Evolutionary conservation across 495 filamentous ascomycete genomes (phyloP).

Genomic region (Penicillium psychrofluorescens): DNA sequence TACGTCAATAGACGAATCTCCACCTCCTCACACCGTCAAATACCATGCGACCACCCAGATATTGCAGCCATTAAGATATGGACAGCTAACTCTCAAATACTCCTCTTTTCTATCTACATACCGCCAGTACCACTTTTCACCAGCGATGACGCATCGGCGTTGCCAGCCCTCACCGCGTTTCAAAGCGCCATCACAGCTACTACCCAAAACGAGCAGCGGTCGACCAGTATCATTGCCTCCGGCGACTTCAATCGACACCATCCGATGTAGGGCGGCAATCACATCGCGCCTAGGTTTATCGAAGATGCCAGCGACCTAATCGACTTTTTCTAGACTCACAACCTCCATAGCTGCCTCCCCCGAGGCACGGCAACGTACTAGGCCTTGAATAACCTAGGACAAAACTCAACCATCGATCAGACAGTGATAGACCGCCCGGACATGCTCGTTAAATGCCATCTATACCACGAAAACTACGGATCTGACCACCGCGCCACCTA

Average conservation of each 20-base stretch:
- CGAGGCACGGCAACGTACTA: slow-evolving; percentile 11
- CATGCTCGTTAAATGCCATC: slow-evolving; percentile 8
- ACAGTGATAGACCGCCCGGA: slow-evolving; percentile 9
- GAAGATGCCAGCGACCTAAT: slow-evolving; percentile 14
- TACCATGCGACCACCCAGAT: slow-evolving; percentile 19
- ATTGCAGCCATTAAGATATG: slow-evolving; percentile 16
- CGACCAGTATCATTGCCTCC: slow-evolving; percentile 10
- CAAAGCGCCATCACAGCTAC: slow-evolving; percentile 9
- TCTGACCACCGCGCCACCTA: slow-evolving; percentile 12
- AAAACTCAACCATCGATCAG: slow-evolving; percentile 12
- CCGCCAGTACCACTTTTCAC: slow-evolving; percentile 2
- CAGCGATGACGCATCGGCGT: background rate
- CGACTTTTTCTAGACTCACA: slow-evolving; percentile 10
- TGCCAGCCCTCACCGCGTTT: slow-evolving; percentile 9
- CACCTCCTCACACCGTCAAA: slow-evolving; percentile 15
- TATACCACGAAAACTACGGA: slow-evolving; percentile 16
- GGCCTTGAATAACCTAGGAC: slow-evolving; percentile 10
- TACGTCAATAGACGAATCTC: slow-evolving; percentile 18
- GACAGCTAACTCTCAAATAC: slow-evolving; percentile 13
- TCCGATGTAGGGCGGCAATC: slow-evolving; percentile 12
- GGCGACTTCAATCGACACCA: slow-evolving; percentile 21
- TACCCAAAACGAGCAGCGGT: background rate
- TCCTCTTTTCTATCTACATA: slow-evolving; percentile 18
- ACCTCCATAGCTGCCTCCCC: slow-evolving; percentile 8
- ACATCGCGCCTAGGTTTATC: slow-evolving; percentile 6